A percentile compares a stretch with the other conserved stretches of the same genome.
Evolutionary conservation across 202 grass and related monocot genomes (phyloP).

Genomic region (Dendrocalamus latiflorus): DNA sequence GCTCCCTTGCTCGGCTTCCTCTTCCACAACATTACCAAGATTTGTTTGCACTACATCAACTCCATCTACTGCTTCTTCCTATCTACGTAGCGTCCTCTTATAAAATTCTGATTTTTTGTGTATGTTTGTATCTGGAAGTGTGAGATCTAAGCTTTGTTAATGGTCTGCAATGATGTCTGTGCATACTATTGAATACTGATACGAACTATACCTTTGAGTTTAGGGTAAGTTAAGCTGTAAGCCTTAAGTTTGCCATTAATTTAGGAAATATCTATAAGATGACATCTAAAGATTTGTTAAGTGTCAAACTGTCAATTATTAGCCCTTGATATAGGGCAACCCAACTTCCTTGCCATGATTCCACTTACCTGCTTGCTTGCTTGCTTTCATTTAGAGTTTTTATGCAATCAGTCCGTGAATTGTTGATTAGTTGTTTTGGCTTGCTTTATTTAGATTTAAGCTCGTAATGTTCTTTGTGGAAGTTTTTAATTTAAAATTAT

Average conservation of each 20-base stretch:
- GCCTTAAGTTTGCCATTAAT: background rate
- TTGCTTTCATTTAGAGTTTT: background rate
- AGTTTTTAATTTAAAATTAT: background rate
- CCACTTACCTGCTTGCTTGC: background rate
- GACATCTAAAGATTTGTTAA: background rate
- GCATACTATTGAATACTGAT: background rate
- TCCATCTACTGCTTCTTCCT: too few species aligned
- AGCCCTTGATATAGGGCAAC: background rate
- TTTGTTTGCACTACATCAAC: too few species aligned
- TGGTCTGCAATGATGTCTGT: background rate
- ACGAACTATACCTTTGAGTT: background rate
- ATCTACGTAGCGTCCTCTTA: too few species aligned
- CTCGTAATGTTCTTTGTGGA: conserved; percentile 9
- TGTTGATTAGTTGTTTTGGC: background rate
- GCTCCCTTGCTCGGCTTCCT: too few species aligned
- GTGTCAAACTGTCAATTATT: background rate
- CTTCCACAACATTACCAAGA: too few species aligned
- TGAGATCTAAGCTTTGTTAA: background rate
- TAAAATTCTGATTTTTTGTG: background rate
- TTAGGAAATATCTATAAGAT: background rate
- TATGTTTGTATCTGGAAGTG: background rate
- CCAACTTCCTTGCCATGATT: background rate
- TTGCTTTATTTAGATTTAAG: conserved; percentile 1
- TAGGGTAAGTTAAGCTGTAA: background rate
- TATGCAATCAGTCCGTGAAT: background rate